phyloP scores from a whole-genome alignment of 495 filamentous ascomycete genomes.

The Aspergillus haitiensis region DNA sequence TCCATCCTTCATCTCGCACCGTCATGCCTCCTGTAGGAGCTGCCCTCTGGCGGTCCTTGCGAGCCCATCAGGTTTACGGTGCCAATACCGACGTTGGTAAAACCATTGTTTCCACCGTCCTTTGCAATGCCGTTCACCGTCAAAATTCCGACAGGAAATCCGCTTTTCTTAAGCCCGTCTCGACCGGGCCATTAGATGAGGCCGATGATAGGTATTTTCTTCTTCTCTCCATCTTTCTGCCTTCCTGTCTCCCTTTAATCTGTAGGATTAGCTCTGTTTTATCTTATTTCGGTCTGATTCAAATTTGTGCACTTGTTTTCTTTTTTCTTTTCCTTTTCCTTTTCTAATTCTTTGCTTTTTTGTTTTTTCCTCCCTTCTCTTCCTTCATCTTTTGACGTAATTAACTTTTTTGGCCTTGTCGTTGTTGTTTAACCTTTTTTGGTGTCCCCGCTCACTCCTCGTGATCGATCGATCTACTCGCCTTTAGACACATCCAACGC shows the following conservation, averaged over 20 bases:
- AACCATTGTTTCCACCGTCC: conserved; percentile 69
- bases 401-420: not conserved
- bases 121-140: conserved; percentile 59
- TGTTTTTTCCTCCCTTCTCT: not conserved
- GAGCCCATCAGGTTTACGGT: conserved; percentile 69
- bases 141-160: conserved; percentile 44
- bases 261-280: no score
- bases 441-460: not conserved
- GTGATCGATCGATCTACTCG: not conserved
- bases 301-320: no score
- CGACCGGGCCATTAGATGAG: conserved; percentile 65
- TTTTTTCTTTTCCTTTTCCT: no score
- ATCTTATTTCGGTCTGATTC: no score
- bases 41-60: conserved; percentile 61
- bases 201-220: conserved; percentile 62
- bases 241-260: not conserved
- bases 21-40: conserved; percentile 44
- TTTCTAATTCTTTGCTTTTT: not conserved
- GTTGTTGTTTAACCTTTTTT: no score
- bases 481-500: conserved; percentile 55
- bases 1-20: not conserved
- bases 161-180: conserved; percentile 73
- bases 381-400: not conserved
- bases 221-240: not conserved
- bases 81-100: conserved; percentile 82